Conservation (phyloP, 2,329 filamentous ascomycete genomes). For the Neoscytalidium dimidiatum region DNA sequence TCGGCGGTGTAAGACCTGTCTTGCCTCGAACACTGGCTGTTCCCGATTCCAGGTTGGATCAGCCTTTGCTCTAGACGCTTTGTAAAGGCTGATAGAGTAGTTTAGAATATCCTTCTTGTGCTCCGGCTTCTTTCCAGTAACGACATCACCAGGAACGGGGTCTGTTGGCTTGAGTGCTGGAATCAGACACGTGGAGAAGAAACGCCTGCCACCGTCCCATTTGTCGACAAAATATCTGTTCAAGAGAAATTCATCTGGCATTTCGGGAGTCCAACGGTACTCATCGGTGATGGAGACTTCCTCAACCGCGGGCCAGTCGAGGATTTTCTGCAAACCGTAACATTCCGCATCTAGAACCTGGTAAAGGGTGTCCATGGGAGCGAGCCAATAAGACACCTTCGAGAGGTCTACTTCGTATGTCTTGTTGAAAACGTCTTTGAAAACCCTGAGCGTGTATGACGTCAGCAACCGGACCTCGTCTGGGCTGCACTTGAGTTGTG, state of each 20-base stretch:
- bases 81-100: conserved; percentile 78
- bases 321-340: conserved; percentile 29
- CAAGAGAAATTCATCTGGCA: conserved; percentile 42
- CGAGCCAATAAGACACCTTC: conserved; percentile 81
- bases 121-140: conserved; percentile 36
- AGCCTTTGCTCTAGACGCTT: conserved; percentile 54
- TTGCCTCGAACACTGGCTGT: conserved; percentile 81
- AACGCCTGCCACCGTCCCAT: conserved; percentile 60
- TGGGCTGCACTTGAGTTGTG: conserved; percentile 47
- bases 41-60: conserved; percentile 56
- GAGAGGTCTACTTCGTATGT: conserved; percentile 64
- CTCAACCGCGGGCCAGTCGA: conserved; percentile 65
- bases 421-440: conserved; percentile 88
- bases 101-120: conserved; percentile 70
- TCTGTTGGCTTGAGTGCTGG: conserved; percentile 64
- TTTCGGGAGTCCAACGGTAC: conserved; percentile 48
- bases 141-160: conserved; percentile 55
- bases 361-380: conserved; percentile 51
- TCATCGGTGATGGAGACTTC: conserved; percentile 35
- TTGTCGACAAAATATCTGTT: conserved; percentile 58
- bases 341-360: conserved; percentile 15
- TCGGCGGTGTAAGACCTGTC: conserved; percentile 73
- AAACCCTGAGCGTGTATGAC: conserved; percentile 73
- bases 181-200: conserved; percentile 51
- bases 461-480: conserved; percentile 60